Evolutionary conservation across 495 filamentous ascomycete species (phyloP), one percentile per base, ranked within the genome.

Genomic region (Eremomyces bilateralis): DNA sequence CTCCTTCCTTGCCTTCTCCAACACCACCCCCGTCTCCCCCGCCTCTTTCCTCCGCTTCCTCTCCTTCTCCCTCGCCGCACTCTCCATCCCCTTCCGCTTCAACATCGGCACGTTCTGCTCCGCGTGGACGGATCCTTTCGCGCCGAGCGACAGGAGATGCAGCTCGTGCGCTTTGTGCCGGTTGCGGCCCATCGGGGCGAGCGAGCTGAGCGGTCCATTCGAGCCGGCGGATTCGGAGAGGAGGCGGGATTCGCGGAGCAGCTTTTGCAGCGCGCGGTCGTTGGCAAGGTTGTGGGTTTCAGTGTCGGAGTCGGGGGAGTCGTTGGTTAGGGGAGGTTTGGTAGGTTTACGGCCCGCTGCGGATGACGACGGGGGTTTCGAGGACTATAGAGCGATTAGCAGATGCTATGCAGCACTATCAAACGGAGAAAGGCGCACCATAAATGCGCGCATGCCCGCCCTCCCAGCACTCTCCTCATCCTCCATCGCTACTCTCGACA

Each of bases 21-120:
- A 12, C 5, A 35, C 11, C 15, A 35, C 33, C 10, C 20, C 33
- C 16, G 12, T 35, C 33, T 35, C 33, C 13, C 25, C 25, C 11
- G 30, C 30, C 30, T 33, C 30, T 15, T 15, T n/a, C 16, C 30
- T n/a, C 12, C 30, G 6, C 30, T 15, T 6, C 30, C 16, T 15
- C 16, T 33, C 30, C 16, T 6, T n/a, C 30, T n/a, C 30, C 30
- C 15, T 10, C 30, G 8, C 15, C 16, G 8, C 16, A 6, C 16
- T 33, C 30, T 6, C 16, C 8, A 33, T 33, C 11, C 30, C 30
- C 11, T 33, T 33, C 16, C 30, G 30, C 16, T n/a, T 6, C 16
- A 15, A 8, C 11, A 18, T 5, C 6, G 20, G 33, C 33, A 25
- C 16, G 33, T 16, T 35, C 16, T 11, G 5, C 20, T 25, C 15